Base-by-base conservation (phyloP, 2,329 filamentous ascomycete species). In the Didymella exigua region DNA sequence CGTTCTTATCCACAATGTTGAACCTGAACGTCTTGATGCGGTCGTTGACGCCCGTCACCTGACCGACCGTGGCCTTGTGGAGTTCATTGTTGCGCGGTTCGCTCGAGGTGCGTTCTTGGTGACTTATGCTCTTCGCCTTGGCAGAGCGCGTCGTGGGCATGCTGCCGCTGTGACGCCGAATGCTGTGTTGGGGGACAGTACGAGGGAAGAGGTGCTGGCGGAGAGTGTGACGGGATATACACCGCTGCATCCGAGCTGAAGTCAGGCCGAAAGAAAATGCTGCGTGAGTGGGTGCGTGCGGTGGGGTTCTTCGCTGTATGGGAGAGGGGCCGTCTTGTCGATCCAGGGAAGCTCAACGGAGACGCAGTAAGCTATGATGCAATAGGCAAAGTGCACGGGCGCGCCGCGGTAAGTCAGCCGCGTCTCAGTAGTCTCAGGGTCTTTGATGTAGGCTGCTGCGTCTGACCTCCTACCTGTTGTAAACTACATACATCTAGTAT, bases 31-130 rank as follows among this genome's bases (percentile, higher is more conserved):
- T 73, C 31, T 89, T 85, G 55, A 93, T 83, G 2, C 79, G 81
- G 18, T 84, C 77, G 71, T 91, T 93, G 62, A 91, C 79, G 54
- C 86, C 76, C 19, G 84, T 78, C 47, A 96, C 82, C 36, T 80
- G 75, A 37, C 79, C 78, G 9, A 96, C 69, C 3, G 78, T 81
- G 14, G 91, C 88, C 2, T 76, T 75, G 70, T 90, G 83, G 6
- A 92, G 76, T 14, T 83, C 84, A 56, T 83, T 77, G 54, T 89
- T 85, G 53, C 91, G 86, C 36, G 88, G 89, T 69, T 95, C 89
- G 33, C 82, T 76, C 3, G 89, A 87, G 10, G 91, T 96, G 48
- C 90, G 84, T 62, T 91, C 84, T 55, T 89, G 78, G 68, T 95
- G 90, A 57, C 71, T 75, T 37, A 62, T 61, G 41, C 53, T 47